Base-by-base conservation (phyloP, 2,329 filamentous ascomycete genomes). In the Fusarium goolgardi region DNA sequence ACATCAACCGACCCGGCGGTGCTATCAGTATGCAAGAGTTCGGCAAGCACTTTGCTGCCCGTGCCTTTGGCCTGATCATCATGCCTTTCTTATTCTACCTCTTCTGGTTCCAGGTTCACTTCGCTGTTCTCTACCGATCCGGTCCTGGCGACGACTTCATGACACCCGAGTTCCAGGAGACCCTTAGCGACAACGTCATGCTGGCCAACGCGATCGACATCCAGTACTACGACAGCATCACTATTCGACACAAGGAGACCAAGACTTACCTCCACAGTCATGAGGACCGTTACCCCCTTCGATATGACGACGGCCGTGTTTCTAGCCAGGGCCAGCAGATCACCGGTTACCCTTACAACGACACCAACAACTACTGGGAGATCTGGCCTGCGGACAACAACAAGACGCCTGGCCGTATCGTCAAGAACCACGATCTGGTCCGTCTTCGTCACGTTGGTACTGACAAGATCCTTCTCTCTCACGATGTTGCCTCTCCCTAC, bases 51-150 rank as follows among this genome's bases (percentile, higher is more conserved):
- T 96, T 99, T 77, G 87, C 83, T 39, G 96, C 96, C 66, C 92
- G 96, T 53, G 88, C 90, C n/a, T 83, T 96, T 68, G 94, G 92
- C 16, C 84, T 99, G 57, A 93, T 98, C 73, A 78, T 97, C 71
- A 88, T 98, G 71, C 96, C 96, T 16, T 97, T 99, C 85, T 85
- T 98, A 75, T 96, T 99, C 81, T 99, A 99, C 81, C 88, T 99
- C 46, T 98, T 99, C 86, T 99, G 96, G 96, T 99, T 99, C 90
- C 96, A 99, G 85, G 94, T 99, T 31, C 96, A 99, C 82, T 99
- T 99, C 79, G 86, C 93, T 44, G 93, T 99, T 73, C 86, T 99
- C 66, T 91, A 83, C 70, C 87, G 90, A 63, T 98, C 96, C 53
- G 96, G 96, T 35, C 95, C 96, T 44, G 96, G 96, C 55, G 96